Conservation (phyloP, 805 yeast species). For the Saccharomyces mikatae region DNA sequence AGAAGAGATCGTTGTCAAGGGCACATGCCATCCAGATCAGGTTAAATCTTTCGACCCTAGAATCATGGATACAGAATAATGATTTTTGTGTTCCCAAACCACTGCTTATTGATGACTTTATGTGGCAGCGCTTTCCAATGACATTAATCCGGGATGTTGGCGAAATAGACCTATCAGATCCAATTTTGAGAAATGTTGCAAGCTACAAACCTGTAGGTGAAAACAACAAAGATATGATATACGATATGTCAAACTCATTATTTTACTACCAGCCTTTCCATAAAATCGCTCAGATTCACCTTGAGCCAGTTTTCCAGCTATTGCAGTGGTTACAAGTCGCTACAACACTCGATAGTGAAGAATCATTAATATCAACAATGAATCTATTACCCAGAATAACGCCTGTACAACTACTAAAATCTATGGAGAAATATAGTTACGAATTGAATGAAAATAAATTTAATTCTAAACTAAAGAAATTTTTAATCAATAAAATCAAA, state of each 20-base stretch:
- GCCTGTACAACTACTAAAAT: constrained; percentile 60
- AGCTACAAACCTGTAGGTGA: constrained; percentile 17
- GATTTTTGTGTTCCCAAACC: constrained; percentile 27
- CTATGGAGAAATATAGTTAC: constrained; percentile 68
- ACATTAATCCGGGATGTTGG: constrained; percentile 29
- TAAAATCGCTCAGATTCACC: constrained; percentile 56
- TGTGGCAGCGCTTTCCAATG: constrained; percentile 34
- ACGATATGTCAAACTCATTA: constrained; percentile 34
- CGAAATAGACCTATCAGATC: constrained; percentile 18
- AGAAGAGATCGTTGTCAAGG: constrained; percentile 58
- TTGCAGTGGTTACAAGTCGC: constrained; percentile 88
- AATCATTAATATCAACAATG: constrained; percentile 47
- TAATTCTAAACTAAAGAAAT: constrained; percentile 41
- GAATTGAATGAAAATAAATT: constrained; percentile 74
- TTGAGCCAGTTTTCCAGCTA: constrained; percentile 67
- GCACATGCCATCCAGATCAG: constrained; percentile 84
- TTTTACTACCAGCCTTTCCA: constrained; percentile 60
- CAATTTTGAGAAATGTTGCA: constrained; percentile 20
- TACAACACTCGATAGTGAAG: constrained; percentile 60
- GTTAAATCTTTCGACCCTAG: constrained; percentile 74
- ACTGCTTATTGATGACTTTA: constrained; percentile 31
- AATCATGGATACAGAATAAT: constrained; percentile 78
- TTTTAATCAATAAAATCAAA: constrained; percentile 18
- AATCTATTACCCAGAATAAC: constrained; percentile 50
- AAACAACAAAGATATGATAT: constrained; percentile 5